A percentile compares a stretch with the other conserved stretches of the same genome.
Conservation (phyloP, 495 filamentous ascomycete species). For the Hypoxylon subgilvum region DNA sequence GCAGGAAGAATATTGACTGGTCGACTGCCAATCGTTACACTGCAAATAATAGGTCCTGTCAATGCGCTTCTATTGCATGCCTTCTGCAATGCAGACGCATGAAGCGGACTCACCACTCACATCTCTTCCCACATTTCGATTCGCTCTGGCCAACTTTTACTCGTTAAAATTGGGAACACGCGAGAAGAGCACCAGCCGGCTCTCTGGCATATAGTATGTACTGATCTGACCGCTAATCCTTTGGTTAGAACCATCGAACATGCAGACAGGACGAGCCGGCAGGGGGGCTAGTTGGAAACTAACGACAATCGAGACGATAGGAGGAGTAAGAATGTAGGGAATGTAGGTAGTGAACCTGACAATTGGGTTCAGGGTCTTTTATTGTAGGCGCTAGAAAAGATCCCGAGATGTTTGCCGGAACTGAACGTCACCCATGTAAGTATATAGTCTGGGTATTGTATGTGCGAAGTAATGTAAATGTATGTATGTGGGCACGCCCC, state of each 20-base stretch:
- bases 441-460: neutral
- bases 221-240: constrained; percentile 33
- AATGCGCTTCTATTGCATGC: constrained; percentile 31
- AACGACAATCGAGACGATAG: constrained; percentile 9
- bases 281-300: constrained; percentile 18
- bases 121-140: constrained; percentile 27
- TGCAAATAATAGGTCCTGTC: constrained; percentile 7
- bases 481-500: constrained; percentile 16
- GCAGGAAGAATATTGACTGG: constrained; percentile 18
- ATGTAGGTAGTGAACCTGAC: constrained; percentile 16
- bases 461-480: constrained; percentile 2
- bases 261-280: constrained; percentile 17
- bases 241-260: constrained; percentile 25
- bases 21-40: constrained; percentile 27
- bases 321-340: constrained; percentile 9
- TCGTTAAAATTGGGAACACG: constrained; percentile 11
- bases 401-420: constrained; percentile 34
- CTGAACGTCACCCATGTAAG: neutral
- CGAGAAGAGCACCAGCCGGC: constrained; percentile 12
- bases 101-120: constrained; percentile 27
- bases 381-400: constrained; percentile 35
- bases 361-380: constrained; percentile 23
- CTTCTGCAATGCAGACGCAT: constrained; percentile 36
- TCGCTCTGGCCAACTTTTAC: constrained; percentile 12
- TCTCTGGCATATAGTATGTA: constrained; percentile 13